These are phyloP conservation scores for Baudoinia panamericana DNA, from an alignment of 495 filamentous ascomycete genomes.

Conservation along the genomic window DNA sequence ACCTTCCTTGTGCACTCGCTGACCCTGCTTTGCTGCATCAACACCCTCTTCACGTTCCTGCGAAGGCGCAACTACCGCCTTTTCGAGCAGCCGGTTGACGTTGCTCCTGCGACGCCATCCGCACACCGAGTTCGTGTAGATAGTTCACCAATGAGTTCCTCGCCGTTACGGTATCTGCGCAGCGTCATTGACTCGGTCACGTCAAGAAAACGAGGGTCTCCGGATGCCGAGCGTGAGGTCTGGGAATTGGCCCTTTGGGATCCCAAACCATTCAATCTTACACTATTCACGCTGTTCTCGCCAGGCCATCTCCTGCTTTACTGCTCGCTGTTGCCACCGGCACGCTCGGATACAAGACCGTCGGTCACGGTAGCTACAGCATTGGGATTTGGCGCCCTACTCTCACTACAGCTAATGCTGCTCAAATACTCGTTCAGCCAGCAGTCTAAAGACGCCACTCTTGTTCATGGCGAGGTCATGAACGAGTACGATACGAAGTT, in stretches of 20 bases:
- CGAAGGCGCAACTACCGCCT: slow-evolving; percentile 78
- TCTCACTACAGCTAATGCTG: slow-evolving; percentile 65
- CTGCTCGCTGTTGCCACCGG: slow-evolving; percentile 69
- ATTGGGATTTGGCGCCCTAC: slow-evolving; percentile 51
- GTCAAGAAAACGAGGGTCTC: slow-evolving; percentile 68
- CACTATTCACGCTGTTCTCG: slow-evolving; percentile 81
- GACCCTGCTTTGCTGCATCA: slow-evolving; percentile 48
- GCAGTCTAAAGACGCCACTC: slow-evolving; percentile 66
- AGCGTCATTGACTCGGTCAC: slow-evolving; percentile 50
- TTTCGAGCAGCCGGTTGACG: slow-evolving; percentile 73
- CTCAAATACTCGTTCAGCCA: slow-evolving; percentile 61
- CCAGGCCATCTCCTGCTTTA: slow-evolving; percentile 85
- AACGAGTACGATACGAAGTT: slow-evolving; percentile 94
- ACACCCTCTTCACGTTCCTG: slow-evolving; percentile 71
- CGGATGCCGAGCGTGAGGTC: slow-evolving; percentile 72
- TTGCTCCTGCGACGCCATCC: slow-evolving; percentile 63
- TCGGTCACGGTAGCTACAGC: slow-evolving; percentile 76
- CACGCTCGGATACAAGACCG: slow-evolving; percentile 59
- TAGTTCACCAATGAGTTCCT: slow-evolving; percentile 65
- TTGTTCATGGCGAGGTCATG: slow-evolving; percentile 84
- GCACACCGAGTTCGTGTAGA: slow-evolving; percentile 83
- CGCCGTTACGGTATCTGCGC: slow-evolving; percentile 65
- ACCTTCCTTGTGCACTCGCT: slow-evolving; percentile 56
- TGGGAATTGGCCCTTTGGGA: slow-evolving; percentile 96
- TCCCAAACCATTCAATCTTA: slow-evolving; percentile 67